Base-by-base conservation (phyloP, 2,329 filamentous ascomycete genomes). In the Colletotrichum sansevieriae region DNA sequence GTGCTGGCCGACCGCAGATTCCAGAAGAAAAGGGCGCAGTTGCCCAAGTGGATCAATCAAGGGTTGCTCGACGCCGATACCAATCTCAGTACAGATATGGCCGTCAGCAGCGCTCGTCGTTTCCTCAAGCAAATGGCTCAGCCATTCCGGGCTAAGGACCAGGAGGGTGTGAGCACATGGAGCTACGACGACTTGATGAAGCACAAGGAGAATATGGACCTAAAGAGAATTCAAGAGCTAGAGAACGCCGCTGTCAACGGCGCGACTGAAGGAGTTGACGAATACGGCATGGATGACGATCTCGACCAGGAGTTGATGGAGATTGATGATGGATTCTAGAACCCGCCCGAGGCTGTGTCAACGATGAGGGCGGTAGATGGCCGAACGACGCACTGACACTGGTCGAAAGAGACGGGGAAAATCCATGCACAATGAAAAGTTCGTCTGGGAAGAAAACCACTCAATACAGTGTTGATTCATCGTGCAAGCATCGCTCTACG, bases 31-130 rank as follows among this genome's bases (percentile, higher is more conserved):
- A 87, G 94, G 43, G 85, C 81, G 3, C 97, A 99, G 80, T 84
- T 99, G 33, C 96, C 96, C 11, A 97, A 97, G 78, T 99, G 96
- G 96, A 99, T 99, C 76, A 92, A 91, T 71, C 92, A 97, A 76
- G 94, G 92, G 3, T 86, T 99, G 69, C 84, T 92, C 37, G 94
- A 97, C 57, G 91, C 91, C 22, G 94, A 97, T 73, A 90, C 91
- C 11, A 98, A 97, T 74, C 84, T 99, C 70, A 97, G 93, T 76
- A 97, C 96, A 0, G 96, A 99, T 76, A 97, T 98, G 90, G 94
- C 95, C 0, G 92, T 97, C 18, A 93, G 93, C 64, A 91, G 88
- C 54, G 95, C 96, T 11, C 94, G 97, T 81, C 92, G 92, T 60
- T 99, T 99, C 80, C 80, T 99, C 76, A 88, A 92, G 70, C 91